Percentiles rank a stretch among this genome's conserved stretches.
Evolutionary conservation across 495 filamentous ascomycete genomes (phyloP).

Genomic region (Pseudevernia furfuracea): DNA sequence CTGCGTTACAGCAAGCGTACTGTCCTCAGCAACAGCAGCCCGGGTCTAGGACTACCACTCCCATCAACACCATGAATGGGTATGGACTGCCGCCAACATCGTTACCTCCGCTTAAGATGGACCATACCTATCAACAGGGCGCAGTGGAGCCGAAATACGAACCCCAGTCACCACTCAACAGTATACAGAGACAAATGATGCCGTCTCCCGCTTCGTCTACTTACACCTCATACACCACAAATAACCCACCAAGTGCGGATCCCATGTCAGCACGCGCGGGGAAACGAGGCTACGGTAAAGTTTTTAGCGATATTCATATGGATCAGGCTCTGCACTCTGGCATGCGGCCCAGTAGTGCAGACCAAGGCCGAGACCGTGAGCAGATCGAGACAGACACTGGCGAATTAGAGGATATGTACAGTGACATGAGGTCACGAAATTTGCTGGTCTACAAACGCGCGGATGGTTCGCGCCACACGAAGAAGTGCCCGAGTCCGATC

Average conservation of each 20-base stretch:
- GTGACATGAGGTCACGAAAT: constrained; percentile 14
- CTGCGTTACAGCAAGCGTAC: constrained; percentile 16
- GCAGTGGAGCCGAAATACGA: constrained; percentile 19
- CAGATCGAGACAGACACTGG: constrained; percentile 26
- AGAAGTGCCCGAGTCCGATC: constrained; percentile 27
- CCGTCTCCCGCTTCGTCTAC: constrained; percentile 11
- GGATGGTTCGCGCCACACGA: constrained; percentile 24
- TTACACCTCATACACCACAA: constrained; percentile 4
- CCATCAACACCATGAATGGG: constrained; percentile 13
- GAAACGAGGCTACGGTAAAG: constrained; percentile 22
- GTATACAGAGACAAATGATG: constrained; percentile 15
- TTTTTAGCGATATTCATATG: constrained; percentile 22
- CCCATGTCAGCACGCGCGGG: constrained; percentile 8
- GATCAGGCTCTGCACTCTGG: constrained; percentile 21
- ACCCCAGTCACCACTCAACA: constrained; percentile 12
- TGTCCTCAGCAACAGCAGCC: constrained; percentile 17
- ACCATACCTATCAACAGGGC: constrained; percentile 8
- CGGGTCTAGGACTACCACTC: constrained; percentile 18
- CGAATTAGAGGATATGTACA: constrained; percentile 19
- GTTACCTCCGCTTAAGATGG: constrained; percentile 18
- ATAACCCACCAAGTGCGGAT: not conserved
- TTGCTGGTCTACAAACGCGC: constrained; percentile 24
- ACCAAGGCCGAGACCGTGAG: constrained; percentile 21
- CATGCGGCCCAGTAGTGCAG: constrained; percentile 21
- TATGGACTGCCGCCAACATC: constrained; percentile 10